Conservation (phyloP, 2,329 filamentous ascomycete genomes). For the Fusarium musae region DNA sequence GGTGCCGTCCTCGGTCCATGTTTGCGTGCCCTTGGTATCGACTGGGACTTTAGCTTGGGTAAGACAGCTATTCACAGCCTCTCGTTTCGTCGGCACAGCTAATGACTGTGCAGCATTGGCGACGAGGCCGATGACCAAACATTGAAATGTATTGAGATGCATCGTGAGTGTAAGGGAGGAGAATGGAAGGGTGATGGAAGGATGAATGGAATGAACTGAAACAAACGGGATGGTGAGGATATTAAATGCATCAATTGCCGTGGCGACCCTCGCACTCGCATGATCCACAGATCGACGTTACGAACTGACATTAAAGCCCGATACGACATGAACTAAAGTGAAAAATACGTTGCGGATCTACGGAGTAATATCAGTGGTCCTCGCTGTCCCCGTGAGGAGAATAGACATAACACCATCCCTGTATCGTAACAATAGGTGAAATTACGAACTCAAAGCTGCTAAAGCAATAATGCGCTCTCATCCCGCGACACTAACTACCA, state of each 20-base stretch:
- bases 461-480: not conserved
- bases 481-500: not conserved
- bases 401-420: not conserved
- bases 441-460: not conserved
- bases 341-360: not conserved
- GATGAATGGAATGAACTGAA: not conserved
- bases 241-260: not conserved
- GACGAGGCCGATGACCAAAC: not conserved
- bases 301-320: not conserved
- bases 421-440: not conserved
- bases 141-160: constrained; percentile 5
- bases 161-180: not conserved
- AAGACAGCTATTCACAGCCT: constrained; percentile 45
- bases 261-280: not conserved
- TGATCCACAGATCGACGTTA: constrained; percentile 21
- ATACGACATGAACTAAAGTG: constrained; percentile 17
- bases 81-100: constrained; percentile 38
- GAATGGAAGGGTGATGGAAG: not conserved
- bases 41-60: constrained; percentile 41
- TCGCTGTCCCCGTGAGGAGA: not conserved
- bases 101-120: not conserved
- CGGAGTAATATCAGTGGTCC: not conserved
- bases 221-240: not conserved
- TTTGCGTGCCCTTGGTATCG: constrained; percentile 27
- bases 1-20: constrained; percentile 49